Base-by-base conservation (phyloP, 75 land plant species). In the Picea sitchensis region DNA sequence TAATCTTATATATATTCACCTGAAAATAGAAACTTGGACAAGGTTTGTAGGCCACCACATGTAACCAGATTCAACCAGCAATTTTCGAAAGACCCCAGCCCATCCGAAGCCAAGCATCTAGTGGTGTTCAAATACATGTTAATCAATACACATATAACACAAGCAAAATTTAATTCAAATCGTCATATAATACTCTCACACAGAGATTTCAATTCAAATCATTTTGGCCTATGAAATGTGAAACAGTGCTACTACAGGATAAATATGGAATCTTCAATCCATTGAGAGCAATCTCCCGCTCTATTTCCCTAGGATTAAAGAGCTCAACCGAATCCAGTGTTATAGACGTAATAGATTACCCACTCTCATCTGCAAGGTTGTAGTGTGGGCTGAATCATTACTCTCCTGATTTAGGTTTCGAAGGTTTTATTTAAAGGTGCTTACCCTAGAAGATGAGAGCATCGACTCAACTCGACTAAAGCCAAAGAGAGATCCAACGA, bases 1-100 rank as follows among this genome's bases (percentile, higher is more conserved):
- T 47, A 34, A 6, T 44, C 15, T 58, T 60, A 15, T 17, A 60
- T 60, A 17, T 14, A 20, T 51, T 3, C 38, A 12, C 61, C 61
- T 87, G 89, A 94, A 94, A 8, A 92, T 85, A 38, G 97, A 92
- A 44, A 92, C 93, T 75, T 87, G 87, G 30, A 92, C 91, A 18
- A 94, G 78, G 76, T 81, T 89, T 5, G 65, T 2, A 2, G 95
- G 95, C 95, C 93, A 94, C 97, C 97, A 94, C 95, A 94, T 94
- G 75, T 87, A 87, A 2, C 93, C 84, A 9, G 93, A 84, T 14
- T 94, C 93, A 1, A 94, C 90, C 1, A 94, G 82, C 73, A 75
- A 82, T 64, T 80, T 91, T 79, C 88, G 82, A 76, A 90, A 92
- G 17, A 94, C 14, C 4, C 97, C 97, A 61, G 93, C 96, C 93